Percentiles rank a stretch among this genome's conserved stretches.
phyloP scores from a whole-genome alignment of 179 eudicot genomes.

The Corrigiola litoralis region DNA sequence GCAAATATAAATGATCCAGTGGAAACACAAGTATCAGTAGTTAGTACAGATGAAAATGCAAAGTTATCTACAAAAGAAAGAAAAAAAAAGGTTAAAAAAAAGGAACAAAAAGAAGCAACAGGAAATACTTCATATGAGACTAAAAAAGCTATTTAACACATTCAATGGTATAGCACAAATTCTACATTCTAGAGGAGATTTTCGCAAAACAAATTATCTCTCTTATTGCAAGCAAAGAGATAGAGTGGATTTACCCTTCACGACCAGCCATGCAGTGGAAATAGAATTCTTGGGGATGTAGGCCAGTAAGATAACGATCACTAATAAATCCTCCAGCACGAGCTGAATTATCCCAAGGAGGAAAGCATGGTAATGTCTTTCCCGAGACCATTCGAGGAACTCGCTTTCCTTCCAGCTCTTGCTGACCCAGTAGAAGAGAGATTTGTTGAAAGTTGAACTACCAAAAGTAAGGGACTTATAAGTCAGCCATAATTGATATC shows the following conservation, averaged over 20 bases:
- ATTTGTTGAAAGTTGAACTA: constrained; percentile 99
- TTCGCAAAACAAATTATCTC: background rate
- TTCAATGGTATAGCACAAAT: background rate
- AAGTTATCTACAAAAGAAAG: too few relatives aligned
- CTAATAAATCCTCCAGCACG: constrained; percentile 96
- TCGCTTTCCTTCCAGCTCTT: constrained; percentile 98
- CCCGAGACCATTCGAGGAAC: constrained; percentile 99
- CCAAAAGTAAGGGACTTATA: constrained; percentile 9
- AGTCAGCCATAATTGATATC: background rate
- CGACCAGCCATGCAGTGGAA: constrained; percentile 99
- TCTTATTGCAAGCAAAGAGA: background rate
- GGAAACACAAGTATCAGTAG: too few relatives aligned
- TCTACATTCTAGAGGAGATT: background rate
- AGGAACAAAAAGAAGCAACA: too few relatives aligned
- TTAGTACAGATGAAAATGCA: too few relatives aligned
- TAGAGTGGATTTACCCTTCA: constrained; percentile 66
- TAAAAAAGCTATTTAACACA: too few relatives aligned
- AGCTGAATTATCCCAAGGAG: constrained; percentile 87
- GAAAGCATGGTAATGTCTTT: constrained; percentile 89
- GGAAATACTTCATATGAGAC: too few relatives aligned
- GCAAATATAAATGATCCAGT: too few relatives aligned
- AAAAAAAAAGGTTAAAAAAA: too few relatives aligned
- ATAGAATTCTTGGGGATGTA: constrained; percentile 92
- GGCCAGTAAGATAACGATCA: constrained; percentile 95
- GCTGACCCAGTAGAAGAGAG: constrained; percentile 90